Evolutionary conservation across 202 grass and related monocot species (phyloP).

Genomic region (Cymbopogon flexuosus): DNA sequence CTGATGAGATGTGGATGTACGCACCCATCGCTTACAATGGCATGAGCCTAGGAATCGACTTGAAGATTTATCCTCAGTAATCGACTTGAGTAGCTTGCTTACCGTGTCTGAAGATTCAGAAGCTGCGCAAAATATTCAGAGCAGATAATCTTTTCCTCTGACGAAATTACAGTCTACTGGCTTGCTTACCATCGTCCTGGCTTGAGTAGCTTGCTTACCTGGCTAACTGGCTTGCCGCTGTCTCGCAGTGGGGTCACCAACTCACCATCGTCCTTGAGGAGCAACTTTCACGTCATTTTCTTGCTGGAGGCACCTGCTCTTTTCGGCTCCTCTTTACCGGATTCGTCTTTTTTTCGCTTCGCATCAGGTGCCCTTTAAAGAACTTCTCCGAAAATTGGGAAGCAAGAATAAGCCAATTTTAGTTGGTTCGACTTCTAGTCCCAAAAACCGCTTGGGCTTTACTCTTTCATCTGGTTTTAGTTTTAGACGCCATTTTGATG

Average conservation of each 20-base stretch:
- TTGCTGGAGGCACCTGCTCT: neutral
- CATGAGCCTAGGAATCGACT: conserved; percentile 69
- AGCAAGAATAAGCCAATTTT: too few relatives aligned
- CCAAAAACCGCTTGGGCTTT: too few relatives aligned
- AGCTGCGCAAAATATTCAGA: neutral
- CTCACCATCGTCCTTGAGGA: neutral
- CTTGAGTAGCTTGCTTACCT: too few relatives aligned
- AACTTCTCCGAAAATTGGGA: too few relatives aligned
- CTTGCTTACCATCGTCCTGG: too few relatives aligned
- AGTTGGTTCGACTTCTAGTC: too few relatives aligned
- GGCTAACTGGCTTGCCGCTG: neutral
- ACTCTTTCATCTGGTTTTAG: too few relatives aligned
- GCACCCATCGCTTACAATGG: conserved; percentile 75
- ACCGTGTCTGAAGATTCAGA: neutral
- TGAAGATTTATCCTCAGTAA: conserved; percentile 52
- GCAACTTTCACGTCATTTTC: neutral
- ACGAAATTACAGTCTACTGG: neutral
- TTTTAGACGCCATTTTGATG: too few relatives aligned
- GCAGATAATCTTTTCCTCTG: neutral
- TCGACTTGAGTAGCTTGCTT: neutral
- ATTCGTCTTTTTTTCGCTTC: too few relatives aligned
- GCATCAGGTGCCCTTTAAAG: too few relatives aligned
- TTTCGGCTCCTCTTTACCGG: neutral
- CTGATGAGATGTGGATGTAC: conserved; percentile 85
- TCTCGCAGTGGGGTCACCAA: neutral